A percentile compares a stretch with the other conserved stretches of the same genome.
phyloP scores from a whole-genome alignment of 1,139 yeast species.

The Entelexis paramagnoliae region DNA sequence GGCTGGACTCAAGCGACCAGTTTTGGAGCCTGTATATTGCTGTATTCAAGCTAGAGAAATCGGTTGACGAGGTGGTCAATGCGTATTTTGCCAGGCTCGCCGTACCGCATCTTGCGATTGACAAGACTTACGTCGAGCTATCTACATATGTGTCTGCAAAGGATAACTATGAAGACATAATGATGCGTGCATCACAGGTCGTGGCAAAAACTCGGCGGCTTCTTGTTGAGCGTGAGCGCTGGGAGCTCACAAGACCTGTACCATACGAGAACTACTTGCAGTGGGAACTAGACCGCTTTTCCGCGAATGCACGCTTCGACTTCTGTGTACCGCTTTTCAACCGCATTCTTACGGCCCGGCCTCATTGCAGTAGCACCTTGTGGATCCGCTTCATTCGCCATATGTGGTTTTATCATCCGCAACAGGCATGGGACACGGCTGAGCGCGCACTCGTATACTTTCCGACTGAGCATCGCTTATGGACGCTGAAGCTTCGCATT shows the following conservation, averaged over 20 bases:
- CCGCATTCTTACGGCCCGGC: not conserved
- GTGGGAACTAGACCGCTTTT: conserved; percentile 2
- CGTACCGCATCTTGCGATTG: conserved; percentile 1
- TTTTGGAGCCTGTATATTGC: not conserved
- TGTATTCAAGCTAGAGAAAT: not conserved
- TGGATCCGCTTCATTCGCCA: conserved; percentile 3
- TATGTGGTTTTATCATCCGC: not conserved
- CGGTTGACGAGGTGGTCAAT: not conserved
- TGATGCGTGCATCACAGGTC: not conserved
- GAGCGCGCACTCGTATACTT: not conserved
- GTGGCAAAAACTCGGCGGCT: not conserved
- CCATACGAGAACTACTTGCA: not conserved
- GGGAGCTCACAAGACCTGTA: not conserved
- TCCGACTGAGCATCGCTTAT: not conserved
- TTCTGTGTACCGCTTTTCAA: conserved; percentile 3
- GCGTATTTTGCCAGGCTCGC: not conserved
- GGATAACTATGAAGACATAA: not conserved
- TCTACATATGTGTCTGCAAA: not conserved
- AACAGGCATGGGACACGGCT: not conserved
- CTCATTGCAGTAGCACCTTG: not conserved
- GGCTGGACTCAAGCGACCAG: conserved; percentile 4
- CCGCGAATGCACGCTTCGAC: not conserved
- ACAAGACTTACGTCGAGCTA: not conserved
- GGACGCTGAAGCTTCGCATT: not conserved
- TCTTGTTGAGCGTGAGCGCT: conserved; percentile 3